Evolutionary conservation across 1,284 basidiomycete genomes (phyloP), one percentile per base, ranked within the genome.

Genomic region (Fomitopsis pinicola): DNA sequence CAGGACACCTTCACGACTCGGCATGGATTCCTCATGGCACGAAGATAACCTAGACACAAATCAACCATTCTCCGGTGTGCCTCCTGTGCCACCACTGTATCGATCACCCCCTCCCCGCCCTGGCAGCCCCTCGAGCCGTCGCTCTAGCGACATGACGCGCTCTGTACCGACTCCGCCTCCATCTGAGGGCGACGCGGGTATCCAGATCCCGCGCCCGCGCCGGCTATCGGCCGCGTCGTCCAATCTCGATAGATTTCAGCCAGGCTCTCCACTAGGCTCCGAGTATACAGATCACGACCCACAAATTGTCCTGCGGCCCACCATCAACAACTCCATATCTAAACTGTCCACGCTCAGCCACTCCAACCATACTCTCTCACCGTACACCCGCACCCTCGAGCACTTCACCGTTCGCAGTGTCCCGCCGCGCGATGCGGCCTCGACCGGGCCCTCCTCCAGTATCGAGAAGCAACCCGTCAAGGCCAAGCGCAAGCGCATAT

Each of bases 401-500:
- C 94, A 97, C 75, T 95, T 95, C 71, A 93, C 94, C 5, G 93
- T 96, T 3, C 83, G 94, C 28, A 92, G 89, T 63, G 90, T 90
- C 42, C 94, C 91, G 1, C 90, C 82, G 55, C 80, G 82, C 61
- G 77, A 73, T 38, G 66, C 75, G 15, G 70, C 70, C 45, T 70
- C 69, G 19, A 68, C 69, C 19, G 68, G 68, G 10, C 69, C 70
- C 26, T 63, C 68, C 22, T 69, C 68, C 53, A 66, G 67, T 70
- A 42, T 67, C 69, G 82, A 82, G 61, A 78, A 77, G 17, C 78
- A 77, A 64, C 82, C 85, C 3, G 79, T 88, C 57, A 94, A 91
- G 70, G 94, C 92, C 8, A 84, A 78, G 68, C 80, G 94, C 59
- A 94, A 92, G 71, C 82, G 94, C 50, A 87, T 82, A 15, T 88